Percentiles rank a stretch among this genome's conserved stretches.
These are phyloP conservation scores for Cordyceps farinosa DNA, from an alignment of 2,329 filamentous ascomycete species.

Conservation along the genomic window DNA sequence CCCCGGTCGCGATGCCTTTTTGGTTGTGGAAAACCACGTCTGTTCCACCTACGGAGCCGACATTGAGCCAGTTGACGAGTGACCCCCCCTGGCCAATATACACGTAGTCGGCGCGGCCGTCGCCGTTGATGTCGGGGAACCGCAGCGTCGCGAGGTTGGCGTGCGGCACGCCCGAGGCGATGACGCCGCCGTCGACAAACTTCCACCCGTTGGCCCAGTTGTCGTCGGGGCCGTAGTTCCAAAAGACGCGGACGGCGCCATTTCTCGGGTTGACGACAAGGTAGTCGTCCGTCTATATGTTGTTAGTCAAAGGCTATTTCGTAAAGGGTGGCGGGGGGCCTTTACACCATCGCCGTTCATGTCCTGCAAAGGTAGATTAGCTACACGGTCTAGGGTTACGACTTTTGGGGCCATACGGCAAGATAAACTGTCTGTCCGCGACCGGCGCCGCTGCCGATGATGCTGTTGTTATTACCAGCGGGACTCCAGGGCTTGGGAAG, in stretches of 20 bases:
- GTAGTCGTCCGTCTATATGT: conserved; percentile 21
- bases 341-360: conserved; percentile 24
- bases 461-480: conserved; percentile 19
- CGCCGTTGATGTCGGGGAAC: conserved; percentile 28
- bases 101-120: conserved; percentile 27
- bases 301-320: background rate
- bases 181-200: conserved; percentile 23
- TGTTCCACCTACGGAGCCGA: conserved; percentile 19
- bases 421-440: conserved; percentile 15
- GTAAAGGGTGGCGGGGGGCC: too few relatives aligned
- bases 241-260: conserved; percentile 21
- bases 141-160: conserved; percentile 24
- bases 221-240: conserved; percentile 23
- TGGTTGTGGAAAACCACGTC: conserved; percentile 18
- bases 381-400: too few relatives aligned
- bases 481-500: conserved; percentile 19
- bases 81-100: conserved; percentile 24
- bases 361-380: conserved; percentile 10
- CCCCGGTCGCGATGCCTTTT: conserved; percentile 21
- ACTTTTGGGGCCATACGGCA: conserved; percentile 1
- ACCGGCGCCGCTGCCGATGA: conserved; percentile 20
- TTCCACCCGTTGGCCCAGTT: conserved; percentile 24
- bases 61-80: conserved; percentile 23
- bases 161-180: conserved; percentile 25
- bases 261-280: conserved; percentile 19